Evolutionary conservation across 345 rosid species (phyloP), one percentile per base, ranked within the genome.

Genomic region (Lumnitzera racemosa): DNA sequence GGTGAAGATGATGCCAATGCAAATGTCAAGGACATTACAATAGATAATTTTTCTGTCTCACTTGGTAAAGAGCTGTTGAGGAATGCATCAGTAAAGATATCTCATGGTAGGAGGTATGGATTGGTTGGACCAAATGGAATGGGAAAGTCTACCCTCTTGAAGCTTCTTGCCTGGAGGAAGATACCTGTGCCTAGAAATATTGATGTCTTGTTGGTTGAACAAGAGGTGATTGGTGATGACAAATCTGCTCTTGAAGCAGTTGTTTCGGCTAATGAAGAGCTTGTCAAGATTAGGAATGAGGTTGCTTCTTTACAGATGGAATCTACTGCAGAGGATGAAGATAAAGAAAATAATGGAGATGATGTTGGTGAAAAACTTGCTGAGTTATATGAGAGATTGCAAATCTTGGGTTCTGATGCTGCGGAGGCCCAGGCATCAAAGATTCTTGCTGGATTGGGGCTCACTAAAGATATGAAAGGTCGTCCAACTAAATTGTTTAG

Each of bases 131-230:
- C 96, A 0, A 94, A 90, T 67, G 99, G 99, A 17, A 90, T 72
- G 87, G 99, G 99, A 17, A 94, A 94, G 74, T 94, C 99, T 66
- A 90, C 99, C 1, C 56, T 94, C 66, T 72, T 90, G 66, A 94
- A 90, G 86, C 89, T 90, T 59, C 88, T 94, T 66, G 95, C 96
- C 47, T 94, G 99, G 96, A 81, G 99, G 80, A 90, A 88, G 84
- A 83, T 90, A 68, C 99, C 99, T 0, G 96, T 94, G 24, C 97
- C 99, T 0, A 90, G 79, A 71, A 90, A 94, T 67, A 94, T 94
- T 55, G 99, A 94, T 76, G 97, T 94, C 64, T 91, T 90, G 57
- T 73, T 90, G 70, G 97, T 90, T 66, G 97, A 90, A 65, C 96
- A 88, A 72, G 99, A 94, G 75, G 96, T 94, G 55, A 75, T 88